Base-by-base conservation (phyloP, 2,329 filamentous ascomycete genomes). In the Dactylella cylindrospora region DNA sequence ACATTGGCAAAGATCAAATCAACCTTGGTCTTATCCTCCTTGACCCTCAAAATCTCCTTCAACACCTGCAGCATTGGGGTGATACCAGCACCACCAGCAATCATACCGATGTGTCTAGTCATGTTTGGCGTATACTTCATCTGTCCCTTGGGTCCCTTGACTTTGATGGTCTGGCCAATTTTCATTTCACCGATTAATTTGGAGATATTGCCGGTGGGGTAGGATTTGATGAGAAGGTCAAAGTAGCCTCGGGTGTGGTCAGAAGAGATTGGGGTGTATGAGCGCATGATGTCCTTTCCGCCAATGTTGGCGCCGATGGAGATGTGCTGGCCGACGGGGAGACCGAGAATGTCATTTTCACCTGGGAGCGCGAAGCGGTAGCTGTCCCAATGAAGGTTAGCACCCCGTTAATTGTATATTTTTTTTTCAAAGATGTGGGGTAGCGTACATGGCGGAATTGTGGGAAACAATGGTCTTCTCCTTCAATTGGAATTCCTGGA, bases 271-370 rank as follows among this genome's bases (percentile, higher is more conserved):
- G 90, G 90, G 8, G 90, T 95, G 78, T 95, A 95, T 17, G 88
- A 94, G 71, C 90, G 87, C 50, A 94, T 84, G 67, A 95, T 85
- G 72, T 94, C 87, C 76, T 93, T 91, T 72, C 88, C 89, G 70
- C 88, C 83, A 64, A 90, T 82, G 53, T 80, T 82, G 52, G 90
- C 91, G 68, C 86, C 88, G 72, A 98, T 89, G 65, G 91, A 96
- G 76, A 98, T 96, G 79, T 98, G 93, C 78, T 98, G 93, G 72
- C 93, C 93, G 77, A 97, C 97, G 68, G 93, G 91, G 35, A 97
- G 86, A 71, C 93, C 93, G 70, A 97, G 88, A 73, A 96, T 89
- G 68, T 87, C 82, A 69, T 78, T 85, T 32, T 84, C 77, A 45
- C 79, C 79, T 54, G 90, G 90, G 32, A 98, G 87, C 67, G 81